phyloP scores from a whole-genome alignment of 2,329 filamentous ascomycete species.

The Trichoderma sp. region DNA sequence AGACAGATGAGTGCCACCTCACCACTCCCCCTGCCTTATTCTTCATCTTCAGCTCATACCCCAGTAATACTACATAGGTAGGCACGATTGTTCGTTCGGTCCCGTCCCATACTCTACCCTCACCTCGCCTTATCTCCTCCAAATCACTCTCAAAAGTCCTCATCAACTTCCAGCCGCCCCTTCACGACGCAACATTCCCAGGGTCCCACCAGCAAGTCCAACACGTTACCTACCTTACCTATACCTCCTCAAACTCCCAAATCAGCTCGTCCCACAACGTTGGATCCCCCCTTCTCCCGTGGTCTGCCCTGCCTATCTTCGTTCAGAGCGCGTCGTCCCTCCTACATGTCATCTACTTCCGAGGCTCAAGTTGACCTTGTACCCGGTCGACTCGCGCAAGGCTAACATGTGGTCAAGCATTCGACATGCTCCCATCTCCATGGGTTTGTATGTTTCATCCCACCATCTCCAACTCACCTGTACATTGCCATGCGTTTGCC shows the following conservation, averaged over 20 bases:
- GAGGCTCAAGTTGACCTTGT: too few species aligned
- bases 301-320: neutral
- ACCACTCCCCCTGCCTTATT: too few species aligned
- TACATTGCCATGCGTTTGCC: slow-evolving; percentile 5
- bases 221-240: slow-evolving; percentile 19
- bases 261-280: slow-evolving; percentile 25
- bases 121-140: neutral
- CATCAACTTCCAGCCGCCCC: neutral
- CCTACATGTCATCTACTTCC: too few species aligned
- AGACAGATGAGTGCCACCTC: too few species aligned
- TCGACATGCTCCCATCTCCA: slow-evolving; percentile 1
- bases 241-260: neutral
- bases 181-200: slow-evolving; percentile 21
- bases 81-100: neutral
- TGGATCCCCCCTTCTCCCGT: slow-evolving; percentile 28
- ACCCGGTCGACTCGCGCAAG: neutral
- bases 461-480: slow-evolving; percentile 6
- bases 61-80: neutral
- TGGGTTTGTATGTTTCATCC: slow-evolving; percentile 2
- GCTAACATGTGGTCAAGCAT: slow-evolving; percentile 15
- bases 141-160: neutral
- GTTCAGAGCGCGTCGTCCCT: too few species aligned
- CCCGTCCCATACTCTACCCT: neutral
- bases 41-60: neutral
- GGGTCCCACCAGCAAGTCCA: slow-evolving; percentile 10